Evolutionary conservation across 2,329 filamentous ascomycete species (phyloP).

Genomic region (Ophiostoma quercus): DNA sequence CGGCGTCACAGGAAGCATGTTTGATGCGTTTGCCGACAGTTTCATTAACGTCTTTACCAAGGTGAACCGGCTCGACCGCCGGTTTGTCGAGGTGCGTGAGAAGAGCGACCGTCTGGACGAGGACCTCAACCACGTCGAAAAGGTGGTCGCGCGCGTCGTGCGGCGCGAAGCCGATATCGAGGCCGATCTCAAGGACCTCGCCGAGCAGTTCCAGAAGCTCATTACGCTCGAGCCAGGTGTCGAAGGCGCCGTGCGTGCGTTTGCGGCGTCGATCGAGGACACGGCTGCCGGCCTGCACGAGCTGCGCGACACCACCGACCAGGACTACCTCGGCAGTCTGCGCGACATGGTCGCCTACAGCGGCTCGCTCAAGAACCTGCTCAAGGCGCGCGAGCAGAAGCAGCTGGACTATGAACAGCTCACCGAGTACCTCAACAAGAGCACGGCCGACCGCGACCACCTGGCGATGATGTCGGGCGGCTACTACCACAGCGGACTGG

Average conservation of each 20-base stretch:
- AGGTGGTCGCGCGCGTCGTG: conserved; percentile 87
- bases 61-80: conserved; percentile 87
- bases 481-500: conserved; percentile 39
- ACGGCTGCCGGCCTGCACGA: conserved; percentile 70
- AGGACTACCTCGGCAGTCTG: conserved; percentile 87
- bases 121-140: conserved; percentile 87
- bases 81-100: conserved; percentile 90
- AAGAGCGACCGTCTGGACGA: conserved; percentile 91
- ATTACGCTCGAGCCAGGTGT: conserved; percentile 84
- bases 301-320: conserved; percentile 89
- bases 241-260: conserved; percentile 74
- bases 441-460: conserved; percentile 76
- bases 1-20: conserved; percentile 47
- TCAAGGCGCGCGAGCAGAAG: conserved; percentile 93
- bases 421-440: conserved; percentile 91
- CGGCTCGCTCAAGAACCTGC: conserved; percentile 73
- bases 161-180: conserved; percentile 84
- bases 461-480: conserved; percentile 52
- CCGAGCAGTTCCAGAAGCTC: conserved; percentile 91
- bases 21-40: conserved; percentile 91
- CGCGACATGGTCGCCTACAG: conserved; percentile 96
- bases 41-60: conserved; percentile 98
- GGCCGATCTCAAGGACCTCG: conserved; percentile 79
- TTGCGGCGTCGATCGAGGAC: conserved; percentile 80
- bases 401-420: conserved; percentile 96